Evolutionary conservation across 345 rosid genomes (phyloP), one percentile per base, ranked within the genome.

Genomic region (Linum trigynum): DNA sequence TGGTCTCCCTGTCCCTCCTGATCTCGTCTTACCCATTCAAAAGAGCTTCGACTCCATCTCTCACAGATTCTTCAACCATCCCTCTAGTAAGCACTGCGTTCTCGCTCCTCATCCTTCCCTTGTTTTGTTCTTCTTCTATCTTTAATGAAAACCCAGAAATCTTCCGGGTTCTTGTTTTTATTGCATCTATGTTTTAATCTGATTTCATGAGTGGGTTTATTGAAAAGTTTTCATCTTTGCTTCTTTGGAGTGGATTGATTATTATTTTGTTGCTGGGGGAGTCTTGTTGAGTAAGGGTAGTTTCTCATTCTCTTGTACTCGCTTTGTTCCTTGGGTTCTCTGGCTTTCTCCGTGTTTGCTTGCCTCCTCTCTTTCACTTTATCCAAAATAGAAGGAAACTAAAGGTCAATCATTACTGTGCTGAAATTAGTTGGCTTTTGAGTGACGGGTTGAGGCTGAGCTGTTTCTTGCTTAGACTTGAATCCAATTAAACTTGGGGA

Each of bases 1-100:
- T 38, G 87, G 87, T 67, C 59, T 83, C 63, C 87, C 83, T 68
- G 81, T 83, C 51, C 84, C 87, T 55, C 78, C 80, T 74, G 83
- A 83, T 74, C 84, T 83, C 63, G 72, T 83, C 14, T 74, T 83
- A 62, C 82, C 83, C 45, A 78, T 83, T 53, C 84, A 83, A 70
- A 83, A 78, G 63, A 76, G 82, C 70, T 80, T 74, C 64, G 78
- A 77, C 53, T 77, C 86, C 64, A 67, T 82, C 74, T 75, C 86
- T 69, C 82, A 73, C 72, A 67, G 75, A 56, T 82, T 77, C 75
- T 75, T 79, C 74, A 80, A 79, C 68, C 83, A 79, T 62, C 77
- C 83, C 55, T 67, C 78, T 55, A 68, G 86, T 82, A 82, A 72
- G 75, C 23, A 23, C 12, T 3, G 39, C 42, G 40, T 17, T 5